These are phyloP conservation scores for Tulasnella sp. DNA, from an alignment of 768 basidiomycete genomes.

Conservation along the genomic window DNA sequence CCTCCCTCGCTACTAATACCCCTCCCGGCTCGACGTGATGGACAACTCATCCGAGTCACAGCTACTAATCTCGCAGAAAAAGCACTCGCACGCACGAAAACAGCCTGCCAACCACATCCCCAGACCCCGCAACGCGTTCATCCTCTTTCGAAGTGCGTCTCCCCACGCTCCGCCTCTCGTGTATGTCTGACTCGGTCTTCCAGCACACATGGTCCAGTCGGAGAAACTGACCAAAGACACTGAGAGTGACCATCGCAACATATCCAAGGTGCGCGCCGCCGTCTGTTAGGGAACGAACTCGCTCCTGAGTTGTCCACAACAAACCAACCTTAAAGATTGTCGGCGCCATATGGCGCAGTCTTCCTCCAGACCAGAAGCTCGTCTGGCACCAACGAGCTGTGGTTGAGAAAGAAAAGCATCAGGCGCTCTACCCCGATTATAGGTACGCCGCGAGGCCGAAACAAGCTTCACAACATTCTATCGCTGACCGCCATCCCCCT, in stretches of 20 bases:
- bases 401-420: constrained; percentile 5
- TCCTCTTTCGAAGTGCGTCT: constrained; percentile 16
- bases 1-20: too few species aligned
- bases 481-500: background rate
- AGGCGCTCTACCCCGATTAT: constrained; percentile 14
- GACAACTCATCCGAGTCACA: too few species aligned
- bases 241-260: constrained; percentile 14
- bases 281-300: background rate
- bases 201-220: constrained; percentile 8
- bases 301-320: background rate
- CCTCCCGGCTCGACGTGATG: too few species aligned
- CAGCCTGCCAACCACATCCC: constrained; percentile 16
- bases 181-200: background rate
- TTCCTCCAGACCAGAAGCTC: constrained; percentile 7
- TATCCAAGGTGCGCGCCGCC: constrained; percentile 8
- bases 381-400: constrained; percentile 11
- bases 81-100: constrained; percentile 3
- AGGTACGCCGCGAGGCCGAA: constrained; percentile 6
- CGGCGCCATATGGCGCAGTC: constrained; percentile 11
- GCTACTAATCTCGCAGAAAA: background rate
- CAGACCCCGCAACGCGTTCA: constrained; percentile 18
- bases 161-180: too few species aligned
- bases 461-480: background rate
- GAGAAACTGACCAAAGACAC: constrained; percentile 8
- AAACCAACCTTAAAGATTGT: constrained; percentile 11